These are phyloP conservation scores for Butyriboletus loyo DNA, from an alignment of 768 basidiomycete species.

Conservation along the genomic window DNA sequence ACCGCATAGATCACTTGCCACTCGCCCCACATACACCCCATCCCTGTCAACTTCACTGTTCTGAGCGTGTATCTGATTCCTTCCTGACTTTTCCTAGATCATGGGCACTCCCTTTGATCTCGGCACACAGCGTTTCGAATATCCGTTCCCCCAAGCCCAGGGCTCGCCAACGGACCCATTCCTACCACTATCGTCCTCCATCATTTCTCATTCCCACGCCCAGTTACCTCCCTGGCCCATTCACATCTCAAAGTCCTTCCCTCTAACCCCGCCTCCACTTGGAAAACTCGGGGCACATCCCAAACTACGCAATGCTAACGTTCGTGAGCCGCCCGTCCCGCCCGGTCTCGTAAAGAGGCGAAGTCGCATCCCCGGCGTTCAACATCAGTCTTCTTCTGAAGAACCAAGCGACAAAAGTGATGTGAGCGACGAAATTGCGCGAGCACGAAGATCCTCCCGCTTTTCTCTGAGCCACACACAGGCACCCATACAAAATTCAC, in stretches of 20 bases:
- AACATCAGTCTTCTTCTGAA: conserved; percentile 27
- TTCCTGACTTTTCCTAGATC: conserved; percentile 19
- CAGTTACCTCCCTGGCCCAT: conserved; percentile 26
- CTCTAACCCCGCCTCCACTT: conserved; percentile 28
- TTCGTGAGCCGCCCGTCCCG: conserved; percentile 31
- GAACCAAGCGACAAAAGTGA: conserved; percentile 31
- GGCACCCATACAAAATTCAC: not conserved
- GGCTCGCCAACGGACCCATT: conserved; percentile 28
- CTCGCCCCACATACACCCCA: not conserved
- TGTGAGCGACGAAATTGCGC: conserved; percentile 14
- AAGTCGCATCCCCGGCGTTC: conserved; percentile 21
- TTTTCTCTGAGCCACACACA: conserved; percentile 1
- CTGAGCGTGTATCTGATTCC: not conserved
- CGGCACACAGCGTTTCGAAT: conserved; percentile 32
- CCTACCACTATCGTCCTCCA: conserved; percentile 21
- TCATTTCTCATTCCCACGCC: conserved; percentile 22
- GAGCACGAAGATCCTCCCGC: conserved; percentile 9
- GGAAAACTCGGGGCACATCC: conserved; percentile 28
- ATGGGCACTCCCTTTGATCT: conserved; percentile 34
- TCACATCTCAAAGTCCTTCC: conserved; percentile 31
- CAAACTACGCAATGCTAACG: conserved; percentile 26
- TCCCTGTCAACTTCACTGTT: not conserved
- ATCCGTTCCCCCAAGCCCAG: conserved; percentile 31
- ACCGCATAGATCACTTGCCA: conserved; percentile 7
- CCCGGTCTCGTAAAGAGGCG: conserved; percentile 30